A percentile compares a stretch with the other conserved stretches of the same genome.
phyloP scores from a whole-genome alignment of 208 protist genomes.

The Acanthamoeba triangularis region DNA sequence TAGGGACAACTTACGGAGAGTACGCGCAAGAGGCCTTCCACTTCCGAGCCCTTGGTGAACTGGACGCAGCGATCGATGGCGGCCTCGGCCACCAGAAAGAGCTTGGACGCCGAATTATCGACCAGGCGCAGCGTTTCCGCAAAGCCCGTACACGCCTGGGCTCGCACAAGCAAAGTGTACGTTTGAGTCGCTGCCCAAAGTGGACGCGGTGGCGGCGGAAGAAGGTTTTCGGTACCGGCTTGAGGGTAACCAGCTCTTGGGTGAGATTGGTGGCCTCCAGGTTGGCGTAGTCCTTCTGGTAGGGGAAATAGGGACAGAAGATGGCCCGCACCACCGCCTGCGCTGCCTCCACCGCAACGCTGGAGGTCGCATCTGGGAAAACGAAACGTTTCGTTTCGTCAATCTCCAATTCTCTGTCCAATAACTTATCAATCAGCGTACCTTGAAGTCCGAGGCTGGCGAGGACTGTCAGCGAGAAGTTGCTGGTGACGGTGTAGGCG shows the following conservation, averaged over 20 bases:
- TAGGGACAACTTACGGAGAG: neutral
- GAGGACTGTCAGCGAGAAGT: neutral
- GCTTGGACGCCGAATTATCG: constrained; percentile 32
- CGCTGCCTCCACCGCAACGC: neutral
- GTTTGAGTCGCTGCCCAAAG: neutral
- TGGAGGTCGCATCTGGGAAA: neutral
- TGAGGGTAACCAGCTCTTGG: neutral
- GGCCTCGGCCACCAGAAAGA: constrained; percentile 44
- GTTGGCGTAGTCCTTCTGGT: constrained; percentile 40
- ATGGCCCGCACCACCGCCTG: constrained; percentile 21
- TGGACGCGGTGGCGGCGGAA: neutral
- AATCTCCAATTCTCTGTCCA: neutral
- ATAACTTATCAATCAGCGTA: neutral
- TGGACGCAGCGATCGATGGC: constrained; percentile 26
- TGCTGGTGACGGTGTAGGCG: constrained; percentile 14
- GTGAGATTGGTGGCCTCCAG: neutral
- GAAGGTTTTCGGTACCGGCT: neutral
- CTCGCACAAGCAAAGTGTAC: neutral
- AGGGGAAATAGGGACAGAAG: constrained; percentile 42
- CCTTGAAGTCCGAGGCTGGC: neutral
- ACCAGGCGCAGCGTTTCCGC: constrained; percentile 21
- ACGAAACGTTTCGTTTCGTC: neutral
- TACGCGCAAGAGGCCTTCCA: neutral
- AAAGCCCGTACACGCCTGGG: neutral
- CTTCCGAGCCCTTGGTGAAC: constrained; percentile 37